These are phyloP conservation scores for Hondaea fermentalgiana DNA, from an alignment of 108 stramenopile genomes.

Conservation along the genomic window DNA sequence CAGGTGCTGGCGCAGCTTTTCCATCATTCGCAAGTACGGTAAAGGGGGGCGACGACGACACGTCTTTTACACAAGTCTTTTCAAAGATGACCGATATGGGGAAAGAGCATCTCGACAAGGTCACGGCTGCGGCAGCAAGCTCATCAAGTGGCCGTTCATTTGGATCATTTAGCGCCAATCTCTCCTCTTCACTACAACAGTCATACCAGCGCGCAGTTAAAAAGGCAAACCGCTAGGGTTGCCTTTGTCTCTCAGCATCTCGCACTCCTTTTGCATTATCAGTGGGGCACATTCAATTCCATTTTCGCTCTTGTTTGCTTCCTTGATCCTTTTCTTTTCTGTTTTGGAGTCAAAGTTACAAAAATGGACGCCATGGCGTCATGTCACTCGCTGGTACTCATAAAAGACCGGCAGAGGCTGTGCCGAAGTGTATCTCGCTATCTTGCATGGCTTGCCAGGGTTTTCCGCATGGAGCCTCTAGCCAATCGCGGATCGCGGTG, in stretches of 20 bases:
- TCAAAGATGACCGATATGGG: conserved; percentile 10
- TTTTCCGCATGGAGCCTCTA: too few relatives aligned
- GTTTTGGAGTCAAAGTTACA: neutral
- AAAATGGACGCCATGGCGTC: too few relatives aligned
- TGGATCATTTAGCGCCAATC: neutral
- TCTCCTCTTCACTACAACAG: neutral
- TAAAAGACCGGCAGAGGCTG: too few relatives aligned
- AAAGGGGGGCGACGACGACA: neutral
- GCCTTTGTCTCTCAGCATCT: neutral
- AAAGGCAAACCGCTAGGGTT: neutral
- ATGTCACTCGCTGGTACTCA: too few relatives aligned
- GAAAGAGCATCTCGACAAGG: neutral
- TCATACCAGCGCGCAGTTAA: neutral
- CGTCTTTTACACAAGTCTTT: neutral
- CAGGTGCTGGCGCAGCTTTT: neutral
- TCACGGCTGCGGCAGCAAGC: neutral
- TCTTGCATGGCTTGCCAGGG: too few relatives aligned
- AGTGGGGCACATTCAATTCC: neutral
- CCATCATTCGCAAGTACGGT: neutral
- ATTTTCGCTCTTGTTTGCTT: neutral
- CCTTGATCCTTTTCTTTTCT: neutral
- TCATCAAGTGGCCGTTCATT: neutral
- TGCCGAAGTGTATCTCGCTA: too few relatives aligned
- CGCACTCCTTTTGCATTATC: neutral
- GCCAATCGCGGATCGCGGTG: too few relatives aligned